A percentile compares a stretch with the other conserved stretches of the same genome.
These are phyloP conservation scores for Picea abies DNA, from an alignment of 83 land plant genomes.

Conservation along the genomic window DNA sequence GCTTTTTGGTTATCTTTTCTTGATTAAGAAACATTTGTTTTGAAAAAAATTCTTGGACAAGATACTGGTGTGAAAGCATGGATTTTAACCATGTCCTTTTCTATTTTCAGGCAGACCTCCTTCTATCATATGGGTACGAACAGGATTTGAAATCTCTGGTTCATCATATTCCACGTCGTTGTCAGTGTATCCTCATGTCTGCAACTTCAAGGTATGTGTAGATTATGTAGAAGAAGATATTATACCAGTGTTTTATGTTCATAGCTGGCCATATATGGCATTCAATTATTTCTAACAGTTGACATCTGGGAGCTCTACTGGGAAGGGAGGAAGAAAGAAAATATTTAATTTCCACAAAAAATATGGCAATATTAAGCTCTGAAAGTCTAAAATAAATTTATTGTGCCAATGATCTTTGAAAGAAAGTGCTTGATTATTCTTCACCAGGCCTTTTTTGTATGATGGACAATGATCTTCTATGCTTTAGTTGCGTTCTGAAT, in stretches of 20 bases:
- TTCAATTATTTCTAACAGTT: neutral
- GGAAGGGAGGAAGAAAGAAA: neutral
- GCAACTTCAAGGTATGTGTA: slow-evolving; percentile 79
- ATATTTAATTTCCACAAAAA: neutral
- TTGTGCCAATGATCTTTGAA: neutral
- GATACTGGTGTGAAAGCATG: too few relatives aligned
- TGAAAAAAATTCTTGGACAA: too few relatives aligned
- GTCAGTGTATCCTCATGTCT: slow-evolving; percentile 98
- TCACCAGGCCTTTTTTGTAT: neutral
- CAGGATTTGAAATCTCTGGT: slow-evolving; percentile 80
- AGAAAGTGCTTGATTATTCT: neutral
- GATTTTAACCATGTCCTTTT: too few relatives aligned
- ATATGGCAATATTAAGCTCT: neutral
- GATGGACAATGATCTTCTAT: neutral
- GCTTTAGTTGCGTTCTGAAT: neutral
- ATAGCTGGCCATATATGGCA: neutral
- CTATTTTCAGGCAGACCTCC: slow-evolving; percentile 77
- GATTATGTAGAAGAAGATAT: neutral
- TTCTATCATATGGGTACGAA: slow-evolving; percentile 94
- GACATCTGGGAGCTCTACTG: neutral
- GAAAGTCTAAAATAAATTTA: neutral
- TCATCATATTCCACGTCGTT: slow-evolving; percentile 74
- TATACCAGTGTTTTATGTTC: neutral
- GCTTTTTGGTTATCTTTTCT: too few relatives aligned
- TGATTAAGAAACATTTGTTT: too few relatives aligned